phyloP scores from a whole-genome alignment of 768 basidiomycete species.

The Tephrocybe sp. region DNA sequence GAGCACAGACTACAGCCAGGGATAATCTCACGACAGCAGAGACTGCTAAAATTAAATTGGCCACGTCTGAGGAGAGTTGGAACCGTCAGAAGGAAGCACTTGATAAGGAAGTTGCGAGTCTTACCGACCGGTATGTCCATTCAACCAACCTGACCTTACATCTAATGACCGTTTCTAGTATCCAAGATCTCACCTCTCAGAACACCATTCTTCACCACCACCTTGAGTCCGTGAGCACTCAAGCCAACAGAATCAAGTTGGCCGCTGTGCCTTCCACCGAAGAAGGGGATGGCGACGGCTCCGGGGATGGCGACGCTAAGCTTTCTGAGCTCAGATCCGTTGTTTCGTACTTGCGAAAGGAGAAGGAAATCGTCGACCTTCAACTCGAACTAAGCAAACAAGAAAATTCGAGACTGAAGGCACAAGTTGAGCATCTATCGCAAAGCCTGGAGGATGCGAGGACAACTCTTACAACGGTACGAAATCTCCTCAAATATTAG shows the following conservation, averaged over 20 bases:
- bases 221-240: conserved; percentile 78
- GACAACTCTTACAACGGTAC: conserved; percentile 66
- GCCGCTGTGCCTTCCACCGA: conserved; percentile 51
- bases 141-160: neutral
- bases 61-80: conserved; percentile 77
- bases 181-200: conserved; percentile 71
- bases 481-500: conserved; percentile 4
- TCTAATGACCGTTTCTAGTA: conserved; percentile 36
- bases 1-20: conserved; percentile 49
- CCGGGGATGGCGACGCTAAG: conserved; percentile 59
- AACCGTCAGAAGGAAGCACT: conserved; percentile 71
- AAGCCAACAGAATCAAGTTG: conserved; percentile 77
- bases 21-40: conserved; percentile 63
- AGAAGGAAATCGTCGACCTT: conserved; percentile 90
- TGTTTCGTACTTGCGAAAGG: conserved; percentile 79
- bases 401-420: conserved; percentile 70
- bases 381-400: conserved; percentile 78
- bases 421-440: conserved; percentile 71
- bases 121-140: conserved; percentile 59
- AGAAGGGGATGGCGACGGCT: conserved; percentile 40
- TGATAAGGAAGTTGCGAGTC: conserved; percentile 73
- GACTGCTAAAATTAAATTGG: conserved; percentile 71
- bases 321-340: conserved; percentile 73
- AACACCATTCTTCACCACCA: conserved; percentile 79
- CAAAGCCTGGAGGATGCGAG: conserved; percentile 71